Evolutionary conservation across 805 yeast genomes (phyloP).

Genomic region (Myxozyma vanderwaltii): DNA sequence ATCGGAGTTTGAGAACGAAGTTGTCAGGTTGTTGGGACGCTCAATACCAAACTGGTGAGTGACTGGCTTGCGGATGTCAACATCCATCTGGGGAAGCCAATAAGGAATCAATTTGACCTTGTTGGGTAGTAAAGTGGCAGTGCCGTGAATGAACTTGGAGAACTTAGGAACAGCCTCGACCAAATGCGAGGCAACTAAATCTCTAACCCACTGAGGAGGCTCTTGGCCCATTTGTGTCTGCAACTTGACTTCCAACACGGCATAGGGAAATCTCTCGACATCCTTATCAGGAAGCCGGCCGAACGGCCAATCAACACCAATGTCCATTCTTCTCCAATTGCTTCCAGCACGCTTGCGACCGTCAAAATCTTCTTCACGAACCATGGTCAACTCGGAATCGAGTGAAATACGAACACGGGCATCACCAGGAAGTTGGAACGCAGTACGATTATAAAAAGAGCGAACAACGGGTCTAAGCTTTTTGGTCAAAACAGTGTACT

Average conservation of each 20-base stretch:
- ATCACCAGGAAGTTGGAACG: conserved; percentile 98
- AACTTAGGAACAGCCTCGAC: conserved; percentile 98
- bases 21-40: conserved; percentile 44
- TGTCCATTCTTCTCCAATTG: conserved; percentile 98
- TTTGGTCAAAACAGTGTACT: conserved; percentile 81
- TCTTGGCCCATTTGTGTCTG: conserved; percentile 99
- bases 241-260: conserved; percentile 93
- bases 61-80: conserved; percentile 89
- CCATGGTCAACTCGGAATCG: conserved; percentile 96
- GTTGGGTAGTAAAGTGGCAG: conserved; percentile 87
- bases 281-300: conserved; percentile 80
- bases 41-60: conserved; percentile 64
- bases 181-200: conserved; percentile 83
- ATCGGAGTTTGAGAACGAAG: conserved; percentile 40
- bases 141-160: conserved; percentile 96
- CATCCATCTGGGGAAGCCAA: conserved; percentile 97
- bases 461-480: conserved; percentile 91
- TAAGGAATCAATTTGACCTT: conserved; percentile 84
- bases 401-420: conserved; percentile 98
- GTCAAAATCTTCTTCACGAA: conserved; percentile 96
- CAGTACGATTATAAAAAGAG: conserved; percentile 96
- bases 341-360: conserved; percentile 85
- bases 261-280: conserved; percentile 93
- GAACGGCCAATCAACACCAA: conserved; percentile 97
- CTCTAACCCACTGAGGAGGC: conserved; percentile 97